Evolutionary conservation across 108 stramenopile species (phyloP), one percentile per base, ranked within the genome.

Genomic region (Stephanodiscus minutulus): DNA sequence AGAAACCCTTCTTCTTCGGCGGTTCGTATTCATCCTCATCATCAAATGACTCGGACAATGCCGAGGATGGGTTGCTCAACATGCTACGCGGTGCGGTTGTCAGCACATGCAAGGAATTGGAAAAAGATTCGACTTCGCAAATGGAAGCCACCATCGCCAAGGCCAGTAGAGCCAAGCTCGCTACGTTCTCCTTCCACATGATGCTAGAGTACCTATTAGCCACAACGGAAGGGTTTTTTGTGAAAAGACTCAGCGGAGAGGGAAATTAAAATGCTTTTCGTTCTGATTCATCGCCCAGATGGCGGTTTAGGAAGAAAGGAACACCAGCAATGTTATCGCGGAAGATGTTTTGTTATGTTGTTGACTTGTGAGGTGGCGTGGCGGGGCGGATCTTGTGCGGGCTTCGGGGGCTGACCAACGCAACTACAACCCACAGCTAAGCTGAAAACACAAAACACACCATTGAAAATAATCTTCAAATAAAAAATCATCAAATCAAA

Each of bases 1-100:
- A 71, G 70, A 79, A 79, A 20, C 82, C 82, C 63, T 83, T 83
- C 47, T 83, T 83, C 61, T 79, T 72, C 24, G 61, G 62, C 17
- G 52, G 66, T 37, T 18, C 47, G 36, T 64, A 24, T 20, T 76
- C 68, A 27, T 48, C 50, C 5, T 68, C 55, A 28, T 69, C 62
- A 47, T 76, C 67, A 41, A 44, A 62, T 75, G 74, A 52, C 52
- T 64, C 62, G 31, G 24, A 41, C 56, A 68, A 52, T 57, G 21
- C 35, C 18, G 59, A 36, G 17, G 59, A 21, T 0, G 39, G 37
- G 66, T 39, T 55, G 24, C 36, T 24, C 20, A 15, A 43, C 5
- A 47, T 47, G n/a, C 5, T n/a, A 3, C 27, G 27, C 7, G 1
- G 15, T 29, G 24, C 27, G 5, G 24, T 56, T 20, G 55, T 25